Evolutionary conservation across 1,284 basidiomycete species (phyloP), one percentile per base, ranked within the genome.

Genomic region (Phellopilus nigrolimitatus): DNA sequence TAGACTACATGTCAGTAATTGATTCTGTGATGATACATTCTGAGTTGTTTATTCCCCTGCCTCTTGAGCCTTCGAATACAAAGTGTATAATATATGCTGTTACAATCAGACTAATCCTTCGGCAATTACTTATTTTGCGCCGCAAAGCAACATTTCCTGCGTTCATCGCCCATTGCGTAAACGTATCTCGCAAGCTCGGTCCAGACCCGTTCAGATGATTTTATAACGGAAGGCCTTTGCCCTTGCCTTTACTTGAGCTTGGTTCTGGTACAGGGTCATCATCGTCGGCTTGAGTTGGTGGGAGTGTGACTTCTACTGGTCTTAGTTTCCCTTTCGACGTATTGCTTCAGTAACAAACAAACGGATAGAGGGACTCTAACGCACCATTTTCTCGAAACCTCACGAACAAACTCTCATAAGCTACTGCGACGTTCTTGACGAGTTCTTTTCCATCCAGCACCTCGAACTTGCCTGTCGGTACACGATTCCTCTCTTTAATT

Each of bases 361-460:
- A 13, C 4, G 25, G 15, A 31, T 45, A 66, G 4, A n/a, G 27
- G 22, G 13, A 28, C 8, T n/a, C 5, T 22, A 2, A 5, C 63
- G 71, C 67, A 88, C 85, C 82, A 39, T 71, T 68, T 27, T 82
- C 75, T 58, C 70, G 76, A 58, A 88, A 88, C 59, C 79, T 80
- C 34, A 89, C 60, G 58, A 79, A 87, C 9, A 88, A 55, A 13
- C 64, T 64, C 40, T 88, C 85, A 80, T 84, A 90, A 40, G 78
- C 80, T 1, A 62, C 60, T 37, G 84, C 62, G 5, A 71, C 66
- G 42, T 78, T 76, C 54, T 73, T 77, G 44, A 88, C 62, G 36
- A 68, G 63, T 12, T n/a, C 42, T 2, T 66, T 64, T n/a, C 71
- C 68, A 9, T 71, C 63, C 51, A 88, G 60, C 4, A 71, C 56